These are phyloP conservation scores for Clarireedia monteithiana DNA, from an alignment of 2,329 filamentous ascomycete genomes.

Conservation along the genomic window DNA sequence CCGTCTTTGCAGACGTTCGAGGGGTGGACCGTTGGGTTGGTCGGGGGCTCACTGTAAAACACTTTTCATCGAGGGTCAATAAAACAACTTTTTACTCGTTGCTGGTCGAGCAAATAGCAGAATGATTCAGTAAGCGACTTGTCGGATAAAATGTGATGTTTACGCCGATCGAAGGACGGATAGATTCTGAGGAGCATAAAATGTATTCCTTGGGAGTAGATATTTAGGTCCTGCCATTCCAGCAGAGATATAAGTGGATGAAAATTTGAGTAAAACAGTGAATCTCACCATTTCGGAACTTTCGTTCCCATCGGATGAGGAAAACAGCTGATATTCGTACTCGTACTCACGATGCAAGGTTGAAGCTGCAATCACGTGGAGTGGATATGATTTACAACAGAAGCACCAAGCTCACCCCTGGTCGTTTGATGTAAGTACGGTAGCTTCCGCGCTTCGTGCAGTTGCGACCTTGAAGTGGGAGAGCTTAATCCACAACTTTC, in stretches of 20 bases:
- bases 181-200: background rate
- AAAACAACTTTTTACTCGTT: conserved; percentile 6
- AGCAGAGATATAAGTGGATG: no score
- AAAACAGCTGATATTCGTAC: background rate
- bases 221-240: background rate
- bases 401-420: conserved; percentile 3
- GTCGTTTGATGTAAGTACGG: background rate
- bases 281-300: no score
- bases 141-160: background rate
- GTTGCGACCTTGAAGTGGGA: conserved; percentile 9
- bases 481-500: conserved; percentile 8
- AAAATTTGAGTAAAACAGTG: no score
- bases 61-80: conserved; percentile 1
- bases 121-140: conserved; percentile 5
- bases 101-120: conserved; percentile 1
- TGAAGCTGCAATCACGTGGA: background rate
- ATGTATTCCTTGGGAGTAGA: background rate
- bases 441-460: background rate
- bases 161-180: background rate
- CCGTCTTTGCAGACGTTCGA: conserved; percentile 7
- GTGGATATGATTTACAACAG: background rate
- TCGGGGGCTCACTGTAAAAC: background rate
- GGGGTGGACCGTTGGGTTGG: background rate
- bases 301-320: background rate
- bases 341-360: background rate